These are phyloP conservation scores for Syncephalastrum contaminatum DNA, from an alignment of 371 early-diverging fungal genomes.

Conservation along the genomic window DNA sequence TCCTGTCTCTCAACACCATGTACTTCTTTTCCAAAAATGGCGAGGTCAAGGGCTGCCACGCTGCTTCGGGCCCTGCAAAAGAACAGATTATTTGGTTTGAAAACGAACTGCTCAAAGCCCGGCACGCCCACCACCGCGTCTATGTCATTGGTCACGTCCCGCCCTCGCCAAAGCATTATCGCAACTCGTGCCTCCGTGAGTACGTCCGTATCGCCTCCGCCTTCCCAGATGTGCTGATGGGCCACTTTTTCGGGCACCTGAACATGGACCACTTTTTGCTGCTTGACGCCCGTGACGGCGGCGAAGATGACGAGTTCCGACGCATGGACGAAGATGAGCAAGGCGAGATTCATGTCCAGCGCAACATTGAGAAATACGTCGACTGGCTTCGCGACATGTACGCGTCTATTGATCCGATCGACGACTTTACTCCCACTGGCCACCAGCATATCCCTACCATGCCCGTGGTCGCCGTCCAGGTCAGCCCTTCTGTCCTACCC, in stretches of 20 bases:
- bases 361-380: conserved; percentile 28
- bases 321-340: conserved; percentile 4
- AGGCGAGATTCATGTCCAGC: conserved; percentile 19
- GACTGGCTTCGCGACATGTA: conserved; percentile 34
- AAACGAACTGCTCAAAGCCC: conserved; percentile 53
- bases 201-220: conserved; percentile 61
- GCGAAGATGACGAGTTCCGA: not conserved
- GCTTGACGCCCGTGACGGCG: conserved; percentile 27
- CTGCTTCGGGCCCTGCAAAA: conserved; percentile 56
- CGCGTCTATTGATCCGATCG: conserved; percentile 20
- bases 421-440: not conserved
- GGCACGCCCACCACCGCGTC: conserved; percentile 29
- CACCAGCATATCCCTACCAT: conserved; percentile 5
- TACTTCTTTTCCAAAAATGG: conserved; percentile 17
- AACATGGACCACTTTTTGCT: conserved; percentile 78
- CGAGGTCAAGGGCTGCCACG: conserved; percentile 11
- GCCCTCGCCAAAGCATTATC: conserved; percentile 69
- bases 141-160: conserved; percentile 79
- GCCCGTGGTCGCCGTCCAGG: conserved; percentile 51
- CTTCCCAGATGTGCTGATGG: conserved; percentile 63
- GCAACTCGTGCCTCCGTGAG: conserved; percentile 53
- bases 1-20: conserved; percentile 18
- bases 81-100: conserved; percentile 71
- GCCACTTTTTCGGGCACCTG: conserved; percentile 80
- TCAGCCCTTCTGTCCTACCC: conserved; percentile 74